Evolutionary conservation across 176 grass and related monocot species (phyloP).

Genomic region (Avena sativa): DNA sequence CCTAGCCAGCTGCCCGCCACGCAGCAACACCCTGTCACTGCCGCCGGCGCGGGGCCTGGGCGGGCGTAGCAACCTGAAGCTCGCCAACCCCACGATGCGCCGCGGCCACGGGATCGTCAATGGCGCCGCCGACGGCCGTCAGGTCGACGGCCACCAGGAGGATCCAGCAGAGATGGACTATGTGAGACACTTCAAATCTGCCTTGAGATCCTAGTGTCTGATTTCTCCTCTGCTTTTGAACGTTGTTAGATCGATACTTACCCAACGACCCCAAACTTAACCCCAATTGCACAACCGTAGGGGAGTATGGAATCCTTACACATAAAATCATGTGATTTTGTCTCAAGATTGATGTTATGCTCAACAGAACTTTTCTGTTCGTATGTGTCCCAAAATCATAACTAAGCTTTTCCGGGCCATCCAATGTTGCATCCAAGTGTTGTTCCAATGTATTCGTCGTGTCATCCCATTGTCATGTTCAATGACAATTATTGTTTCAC

Average conservation of each 20-base stretch:
- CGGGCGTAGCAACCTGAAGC: not conserved
- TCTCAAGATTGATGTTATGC: not conserved
- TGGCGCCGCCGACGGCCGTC: not conserved
- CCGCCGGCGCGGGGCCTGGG: not conserved
- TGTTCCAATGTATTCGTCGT: not conserved
- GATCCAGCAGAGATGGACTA: not conserved
- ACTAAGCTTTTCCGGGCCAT: not conserved
- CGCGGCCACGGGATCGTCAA: not conserved
- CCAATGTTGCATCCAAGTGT: not conserved
- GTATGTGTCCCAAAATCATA: not conserved
- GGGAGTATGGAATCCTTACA: not conserved
- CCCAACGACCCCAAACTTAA: not conserved
- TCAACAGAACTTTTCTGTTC: not conserved
- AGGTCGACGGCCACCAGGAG: not conserved
- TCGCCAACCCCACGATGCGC: not conserved
- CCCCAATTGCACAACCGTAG: not conserved
- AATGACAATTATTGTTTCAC: not conserved
- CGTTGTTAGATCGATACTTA: not conserved
- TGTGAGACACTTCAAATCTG: constrained; percentile 4
- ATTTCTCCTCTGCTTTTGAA: not conserved
- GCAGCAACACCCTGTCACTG: not conserved
- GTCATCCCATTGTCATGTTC: not conserved
- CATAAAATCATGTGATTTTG: not conserved
- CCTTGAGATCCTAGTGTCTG: not conserved
- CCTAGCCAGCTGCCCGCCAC: not conserved